These are phyloP conservation scores for Fomes fomentarius DNA, from an alignment of 1,284 basidiomycete species.

Conservation along the genomic window DNA sequence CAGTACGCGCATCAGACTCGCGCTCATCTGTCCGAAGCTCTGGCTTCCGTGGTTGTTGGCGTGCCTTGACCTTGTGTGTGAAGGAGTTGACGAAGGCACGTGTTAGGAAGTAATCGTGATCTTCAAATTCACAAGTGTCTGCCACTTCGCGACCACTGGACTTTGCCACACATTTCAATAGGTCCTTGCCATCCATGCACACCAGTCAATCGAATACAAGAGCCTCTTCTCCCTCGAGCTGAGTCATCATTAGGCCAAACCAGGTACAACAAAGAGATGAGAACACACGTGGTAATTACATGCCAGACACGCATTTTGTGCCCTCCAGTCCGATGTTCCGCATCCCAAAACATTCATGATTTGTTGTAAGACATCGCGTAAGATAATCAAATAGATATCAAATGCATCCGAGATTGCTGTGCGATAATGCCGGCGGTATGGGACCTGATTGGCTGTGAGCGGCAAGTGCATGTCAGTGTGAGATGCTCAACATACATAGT, in stretches of 20 bases:
- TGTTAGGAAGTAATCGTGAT: slow-evolving; percentile 30
- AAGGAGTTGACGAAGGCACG: slow-evolving; percentile 32
- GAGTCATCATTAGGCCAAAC: neutral
- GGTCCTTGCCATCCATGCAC: slow-evolving; percentile 40
- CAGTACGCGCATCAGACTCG: too few species aligned
- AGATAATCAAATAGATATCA: slow-evolving; percentile 35
- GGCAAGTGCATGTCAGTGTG: slow-evolving; percentile 12
- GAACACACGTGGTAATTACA: slow-evolving; percentile 32
- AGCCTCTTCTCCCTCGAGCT: slow-evolving; percentile 23
- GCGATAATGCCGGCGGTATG: slow-evolving; percentile 11
- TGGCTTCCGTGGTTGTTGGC: neutral
- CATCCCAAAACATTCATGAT: slow-evolving; percentile 28
- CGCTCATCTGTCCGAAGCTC: neutral
- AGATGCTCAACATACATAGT: slow-evolving; percentile 20
- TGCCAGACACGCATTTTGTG: slow-evolving; percentile 34
- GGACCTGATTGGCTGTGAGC: slow-evolving; percentile 9
- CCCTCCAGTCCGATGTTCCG: slow-evolving; percentile 29
- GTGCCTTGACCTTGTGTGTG: slow-evolving; percentile 34
- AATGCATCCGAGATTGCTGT: slow-evolving; percentile 29
- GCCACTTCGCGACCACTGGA: slow-evolving; percentile 9
- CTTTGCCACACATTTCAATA: slow-evolving; percentile 32
- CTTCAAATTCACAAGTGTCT: slow-evolving; percentile 23
- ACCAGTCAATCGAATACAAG: slow-evolving; percentile 25
- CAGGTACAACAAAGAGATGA: too few species aligned
- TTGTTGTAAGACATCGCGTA: slow-evolving; percentile 8